Evolutionary conservation across 2,329 filamentous ascomycete species (phyloP).

Genomic region (Xylaria sp.): DNA sequence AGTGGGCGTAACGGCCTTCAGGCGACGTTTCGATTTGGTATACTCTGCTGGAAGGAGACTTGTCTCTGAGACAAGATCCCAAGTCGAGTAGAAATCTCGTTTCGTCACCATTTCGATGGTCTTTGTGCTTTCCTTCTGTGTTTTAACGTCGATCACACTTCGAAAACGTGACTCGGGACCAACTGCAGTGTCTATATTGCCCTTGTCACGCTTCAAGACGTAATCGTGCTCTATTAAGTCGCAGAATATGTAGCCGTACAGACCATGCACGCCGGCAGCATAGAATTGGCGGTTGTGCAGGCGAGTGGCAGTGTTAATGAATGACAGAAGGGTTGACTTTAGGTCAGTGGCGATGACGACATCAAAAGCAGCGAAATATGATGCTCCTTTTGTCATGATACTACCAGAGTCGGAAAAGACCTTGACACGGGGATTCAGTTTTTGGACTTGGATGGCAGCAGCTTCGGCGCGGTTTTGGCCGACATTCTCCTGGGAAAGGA

Average conservation of each 20-base stretch:
- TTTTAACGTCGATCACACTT: constrained; percentile 76
- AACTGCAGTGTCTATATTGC: constrained; percentile 73
- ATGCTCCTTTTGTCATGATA: constrained; percentile 73
- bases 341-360: constrained; percentile 92
- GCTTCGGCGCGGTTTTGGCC: constrained; percentile 88
- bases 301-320: constrained; percentile 88
- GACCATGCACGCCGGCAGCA: constrained; percentile 84
- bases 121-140: constrained; percentile 76
- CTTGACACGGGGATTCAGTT: constrained; percentile 88
- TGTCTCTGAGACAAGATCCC: constrained; percentile 82
- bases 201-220: constrained; percentile 84
- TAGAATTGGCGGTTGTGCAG: constrained; percentile 86
- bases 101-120: constrained; percentile 89
- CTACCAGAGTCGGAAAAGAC: constrained; percentile 76
- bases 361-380: constrained; percentile 83
- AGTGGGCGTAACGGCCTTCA: constrained; percentile 81
- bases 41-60: constrained; percentile 79
- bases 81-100: constrained; percentile 88
- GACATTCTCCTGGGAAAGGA: constrained; percentile 75
- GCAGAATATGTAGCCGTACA: constrained; percentile 95
- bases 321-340: constrained; percentile 76
- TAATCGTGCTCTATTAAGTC: constrained; percentile 93
- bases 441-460: constrained; percentile 79
- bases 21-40: constrained; percentile 72
- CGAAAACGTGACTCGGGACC: constrained; percentile 81